These are phyloP conservation scores for Cruciata laevipes DNA, from an alignment of 257 asterid species.

Conservation along the genomic window DNA sequence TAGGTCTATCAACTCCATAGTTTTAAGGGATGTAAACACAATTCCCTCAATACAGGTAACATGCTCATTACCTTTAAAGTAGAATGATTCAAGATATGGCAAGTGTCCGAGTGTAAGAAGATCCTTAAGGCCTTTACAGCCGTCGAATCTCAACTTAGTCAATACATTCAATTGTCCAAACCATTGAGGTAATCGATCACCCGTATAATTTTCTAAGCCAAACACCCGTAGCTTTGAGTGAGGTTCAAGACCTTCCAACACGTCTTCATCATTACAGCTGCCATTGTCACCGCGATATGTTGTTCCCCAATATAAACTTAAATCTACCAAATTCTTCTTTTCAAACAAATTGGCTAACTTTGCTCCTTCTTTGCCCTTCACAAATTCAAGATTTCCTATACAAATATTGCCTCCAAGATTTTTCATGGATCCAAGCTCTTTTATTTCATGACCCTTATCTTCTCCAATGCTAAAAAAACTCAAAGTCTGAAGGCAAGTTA, in stretches of 20 bases:
- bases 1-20: too few relatives aligned
- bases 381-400: constrained; percentile 11
- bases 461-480: constrained; percentile 1
- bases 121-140: background rate
- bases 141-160: background rate
- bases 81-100: too few relatives aligned
- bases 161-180: background rate
- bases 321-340: constrained; percentile 1
- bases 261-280: background rate
- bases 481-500: constrained; percentile 14
- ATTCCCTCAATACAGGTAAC: too few relatives aligned
- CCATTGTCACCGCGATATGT: too few relatives aligned
- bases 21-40: too few relatives aligned
- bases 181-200: constrained; percentile 24
- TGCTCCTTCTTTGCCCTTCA: constrained; percentile 14
- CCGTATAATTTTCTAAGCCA: constrained; percentile 2
- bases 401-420: constrained; percentile 15
- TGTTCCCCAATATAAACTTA: constrained; percentile 7
- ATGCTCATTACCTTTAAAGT: too few relatives aligned
- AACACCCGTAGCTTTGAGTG: constrained; percentile 19
- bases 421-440: constrained; percentile 24
- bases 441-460: constrained; percentile 15
- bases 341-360: constrained; percentile 3
- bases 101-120: too few relatives aligned
- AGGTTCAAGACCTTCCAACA: constrained; percentile 30